Base-by-base conservation (phyloP, 208 protist species). In the Trichomonas gallinae region DNA sequence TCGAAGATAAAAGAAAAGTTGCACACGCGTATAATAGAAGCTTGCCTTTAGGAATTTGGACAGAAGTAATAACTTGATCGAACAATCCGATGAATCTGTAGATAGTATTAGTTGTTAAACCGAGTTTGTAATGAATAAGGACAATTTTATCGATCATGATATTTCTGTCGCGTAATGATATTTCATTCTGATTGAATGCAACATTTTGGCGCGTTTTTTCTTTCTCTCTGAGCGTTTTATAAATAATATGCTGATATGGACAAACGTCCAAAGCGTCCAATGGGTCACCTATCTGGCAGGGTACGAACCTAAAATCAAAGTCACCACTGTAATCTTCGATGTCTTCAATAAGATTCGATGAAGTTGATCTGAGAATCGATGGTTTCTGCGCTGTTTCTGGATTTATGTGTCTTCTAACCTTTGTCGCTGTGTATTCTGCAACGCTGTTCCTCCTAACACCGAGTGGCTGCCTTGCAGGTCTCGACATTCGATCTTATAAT, bases 21-120 rank as follows among this genome's bases (percentile, higher is more conserved):
- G 87, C 87, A 38, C 87, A 93, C 0, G 40, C 87, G 38, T 51
- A 51, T 6, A 93, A 26, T 15, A 42, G 45, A 8, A 93, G 26
- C 45, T 93, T 93, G 0, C 9, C 3, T 26, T 51, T 48, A 11
- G 87, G 44, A 93, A 93, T 31, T 38, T 93, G 40, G 2, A 26
- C 31, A 38, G 34, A 23, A 10, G 87, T 38, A 9, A 93, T 6
- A 15, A 42, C 42, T 10, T 44, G 40, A 38, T 93, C 87, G 3
- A 93, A 93, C 26, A 93, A 48, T 49, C 87, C 87, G 2, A 93
- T 34, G 44, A 93, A 93, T 51, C 87, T 48, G 44, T 93, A 93
- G 46, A 93, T n/a, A 38, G 44, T 51, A 51, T 93, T 93, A 0
- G 87, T 93, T 31, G 34, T 93, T 15, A 93, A 26, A 38, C 87